Evolutionary conservation across 75 land plant species (phyloP), one percentile per base, ranked within the genome.

Genomic region (Gnetum montanum): DNA sequence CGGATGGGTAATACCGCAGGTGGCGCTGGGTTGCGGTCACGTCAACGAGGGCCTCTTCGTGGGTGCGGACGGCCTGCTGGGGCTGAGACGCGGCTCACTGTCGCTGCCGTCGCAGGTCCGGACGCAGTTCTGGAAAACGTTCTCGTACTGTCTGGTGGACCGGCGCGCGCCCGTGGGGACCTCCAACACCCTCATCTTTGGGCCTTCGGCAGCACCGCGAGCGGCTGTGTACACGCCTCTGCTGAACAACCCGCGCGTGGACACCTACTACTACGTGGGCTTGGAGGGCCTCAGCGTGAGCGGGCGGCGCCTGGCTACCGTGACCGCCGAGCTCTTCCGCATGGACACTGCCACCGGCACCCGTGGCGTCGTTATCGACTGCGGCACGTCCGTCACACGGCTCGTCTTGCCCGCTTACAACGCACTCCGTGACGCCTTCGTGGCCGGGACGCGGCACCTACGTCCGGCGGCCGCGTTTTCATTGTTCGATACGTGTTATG

Each of bases 301-400:
- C 28, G 90, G 86, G 0, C 34, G 69, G 18, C 70, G 68, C 25
- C 82, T 77, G 12, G 36, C 65, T 1, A 61, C 70, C 26, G 71
- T 93, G 29, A 49, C 66, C 6, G 58, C 77, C 12, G 43, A 73
- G 16, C 63, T 72, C 11, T 85, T 93, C 59, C 59, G 61, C 38
- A 57, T 85, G 30, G 77, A 79, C 50, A 41, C 43, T n/a, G n/a
- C n/a, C 3, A 44, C 62, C 13, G 95, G 98, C 1, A 66, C 62
- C 55, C 94, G 93, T 0, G 98, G 98, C 4, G 85, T 88, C 11
- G 88, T 93, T 50, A 62, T 93, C 34, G 98, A 93, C 63, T 93
- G 90, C 0, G 98, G 98, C n/a, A 93, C 98, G 13, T 81, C 94
- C n/a, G 83, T 88, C 25, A 88, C 98, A 23, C 75, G 85, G 4